Conservation (phyloP, 805 yeast species). For the Yarrowia yakushimensis region DNA sequence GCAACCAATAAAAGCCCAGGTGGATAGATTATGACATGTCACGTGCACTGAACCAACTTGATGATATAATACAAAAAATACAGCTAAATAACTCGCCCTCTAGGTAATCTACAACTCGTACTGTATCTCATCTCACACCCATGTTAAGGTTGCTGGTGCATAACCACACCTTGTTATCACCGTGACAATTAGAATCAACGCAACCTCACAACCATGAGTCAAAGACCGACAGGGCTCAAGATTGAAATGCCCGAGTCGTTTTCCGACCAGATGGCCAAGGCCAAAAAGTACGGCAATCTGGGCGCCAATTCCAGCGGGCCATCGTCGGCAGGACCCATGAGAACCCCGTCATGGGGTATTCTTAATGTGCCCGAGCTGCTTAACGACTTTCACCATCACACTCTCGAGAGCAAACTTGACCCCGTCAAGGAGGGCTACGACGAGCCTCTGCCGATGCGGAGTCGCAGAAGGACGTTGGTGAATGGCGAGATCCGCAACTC, state of each 20-base stretch:
- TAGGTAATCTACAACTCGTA: neutral
- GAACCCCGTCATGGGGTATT: constrained; percentile 24
- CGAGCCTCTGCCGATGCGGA: constrained; percentile 7
- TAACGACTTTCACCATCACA: constrained; percentile 22
- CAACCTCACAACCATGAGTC: constrained; percentile 3
- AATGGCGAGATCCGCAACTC: neutral
- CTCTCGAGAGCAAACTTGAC: constrained; percentile 13
- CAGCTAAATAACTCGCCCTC: no score
- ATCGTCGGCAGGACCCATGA: neutral
- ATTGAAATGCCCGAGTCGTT: constrained; percentile 20
- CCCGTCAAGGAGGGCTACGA: constrained; percentile 16
- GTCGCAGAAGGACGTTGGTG: constrained; percentile 5
- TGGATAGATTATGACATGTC: no score
- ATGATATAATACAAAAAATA: no score
- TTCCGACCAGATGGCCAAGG: constrained; percentile 21
- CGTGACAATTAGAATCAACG: neutral
- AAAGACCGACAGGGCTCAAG: constrained; percentile 9
- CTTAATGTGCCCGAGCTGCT: constrained; percentile 21
- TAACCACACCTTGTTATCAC: constrained; percentile 7
- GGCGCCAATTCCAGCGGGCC: constrained; percentile 6
- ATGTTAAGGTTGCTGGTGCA: neutral
- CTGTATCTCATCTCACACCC: neutral
- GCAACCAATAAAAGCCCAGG: no score
- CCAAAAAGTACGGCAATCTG: constrained; percentile 3
- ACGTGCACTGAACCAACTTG: no score